Evolutionary conservation across 2,329 filamentous ascomycete species (phyloP).

Genomic region (Didymella glomerata): DNA sequence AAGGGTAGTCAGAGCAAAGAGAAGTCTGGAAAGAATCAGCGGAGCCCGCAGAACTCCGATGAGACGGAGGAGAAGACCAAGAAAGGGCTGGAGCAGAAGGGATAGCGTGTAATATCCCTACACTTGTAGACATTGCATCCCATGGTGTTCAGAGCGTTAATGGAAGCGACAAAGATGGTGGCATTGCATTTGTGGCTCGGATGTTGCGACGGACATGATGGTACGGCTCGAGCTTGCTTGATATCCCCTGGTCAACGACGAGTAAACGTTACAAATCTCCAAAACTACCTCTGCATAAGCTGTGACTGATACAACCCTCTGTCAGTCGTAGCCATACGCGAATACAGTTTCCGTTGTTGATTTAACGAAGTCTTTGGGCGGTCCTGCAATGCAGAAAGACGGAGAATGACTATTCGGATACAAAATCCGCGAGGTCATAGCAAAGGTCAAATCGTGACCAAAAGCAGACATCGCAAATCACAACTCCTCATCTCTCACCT

Average conservation of each 20-base stretch:
- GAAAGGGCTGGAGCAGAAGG: background rate
- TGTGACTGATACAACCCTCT: background rate
- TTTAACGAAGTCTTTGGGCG: background rate
- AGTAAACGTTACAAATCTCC: background rate
- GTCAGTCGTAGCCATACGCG: background rate
- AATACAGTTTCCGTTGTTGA: background rate
- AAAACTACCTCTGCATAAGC: background rate
- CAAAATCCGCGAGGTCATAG: background rate
- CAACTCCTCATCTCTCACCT: background rate
- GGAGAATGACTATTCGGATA: background rate
- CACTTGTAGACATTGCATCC: constrained; percentile 4
- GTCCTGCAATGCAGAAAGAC: background rate
- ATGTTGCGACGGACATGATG: background rate
- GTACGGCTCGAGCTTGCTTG: constrained; percentile 2
- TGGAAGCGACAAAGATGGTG: background rate
- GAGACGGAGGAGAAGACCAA: background rate
- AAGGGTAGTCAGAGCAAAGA: background rate
- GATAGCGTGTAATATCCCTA: constrained; percentile 1
- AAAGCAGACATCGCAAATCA: background rate
- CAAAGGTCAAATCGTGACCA: background rate
- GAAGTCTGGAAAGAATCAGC: background rate
- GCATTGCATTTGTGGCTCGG: background rate
- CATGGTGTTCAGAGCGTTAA: constrained; percentile 10
- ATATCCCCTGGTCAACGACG: constrained; percentile 10
- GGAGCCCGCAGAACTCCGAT: background rate